Base-by-base conservation (phyloP, 2,329 filamentous ascomycete species). In the Rutstroemia sp. region DNA sequence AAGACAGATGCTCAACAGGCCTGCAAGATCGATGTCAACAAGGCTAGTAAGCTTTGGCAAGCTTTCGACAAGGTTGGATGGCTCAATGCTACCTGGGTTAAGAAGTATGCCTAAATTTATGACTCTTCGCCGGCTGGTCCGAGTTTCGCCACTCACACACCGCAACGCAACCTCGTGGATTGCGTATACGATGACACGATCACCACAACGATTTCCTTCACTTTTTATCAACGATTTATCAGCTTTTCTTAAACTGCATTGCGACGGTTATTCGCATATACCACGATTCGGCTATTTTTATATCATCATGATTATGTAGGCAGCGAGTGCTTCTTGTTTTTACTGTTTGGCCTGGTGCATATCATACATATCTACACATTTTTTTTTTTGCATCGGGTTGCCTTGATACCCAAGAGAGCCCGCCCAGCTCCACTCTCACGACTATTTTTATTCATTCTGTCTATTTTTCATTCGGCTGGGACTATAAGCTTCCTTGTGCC, bases 21-120 rank as follows among this genome's bases (percentile, higher is more conserved):
- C n/a, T 95, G 90, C 79, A 95, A 95, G 76, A 96, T 96, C 61
- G 92, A 97, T 67, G 92, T 97, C 70, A 96, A 96, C 77, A 97
- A 96, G 76, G 90, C 92, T 3, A 95, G 89, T 63, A 92, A 92
- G 71, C 78, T 97, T 48, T 96, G 90, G 88, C 85, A 84, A 39
- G 90, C 90, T 5, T 97, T 89, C 68, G 88, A 96, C 50, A 86
- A 84, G 65, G 88, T 94, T 39, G 88, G 87, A 64, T 95, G 91
- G 89, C 83, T 96, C 10, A 56, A 68, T 25, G 48, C 58, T 10
- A 51, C 58, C n/a, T 65, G 63, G 61, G 61, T 68, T 39, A 36
- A 54, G 52, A 57, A 64, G 39, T 62, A 61, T 46, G 45, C 61
- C 27, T 64, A 45, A 52, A 39, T 23, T n/a, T 27, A 40, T 54